Evolutionary conservation across 192 early-diverging fungal species (phyloP).

Genomic region (Coemansia sp.): DNA sequence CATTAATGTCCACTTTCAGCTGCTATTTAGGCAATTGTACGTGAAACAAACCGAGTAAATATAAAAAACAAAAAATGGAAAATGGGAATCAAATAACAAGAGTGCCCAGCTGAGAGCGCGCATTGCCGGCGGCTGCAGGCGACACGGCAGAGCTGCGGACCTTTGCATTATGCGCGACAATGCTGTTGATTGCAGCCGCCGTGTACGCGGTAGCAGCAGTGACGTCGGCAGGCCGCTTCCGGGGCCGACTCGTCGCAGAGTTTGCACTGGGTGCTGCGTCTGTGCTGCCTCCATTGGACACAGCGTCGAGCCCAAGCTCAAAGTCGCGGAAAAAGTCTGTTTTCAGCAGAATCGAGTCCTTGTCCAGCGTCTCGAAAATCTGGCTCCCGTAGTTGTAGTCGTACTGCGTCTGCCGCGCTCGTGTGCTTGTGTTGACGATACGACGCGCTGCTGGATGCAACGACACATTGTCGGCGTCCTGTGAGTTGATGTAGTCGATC

Average conservation of each 20-base stretch:
- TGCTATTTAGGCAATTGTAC: background rate
- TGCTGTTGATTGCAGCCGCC: slow-evolving; percentile 44
- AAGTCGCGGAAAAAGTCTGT: slow-evolving; percentile 37
- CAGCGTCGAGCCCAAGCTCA: slow-evolving; percentile 1
- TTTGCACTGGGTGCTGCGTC: background rate
- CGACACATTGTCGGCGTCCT: slow-evolving; percentile 6
- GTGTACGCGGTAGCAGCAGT: slow-evolving; percentile 44
- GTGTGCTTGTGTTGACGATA: slow-evolving; percentile 42
- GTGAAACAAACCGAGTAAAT: background rate
- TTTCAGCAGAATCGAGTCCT: slow-evolving; percentile 41
- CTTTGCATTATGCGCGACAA: slow-evolving; percentile 43
- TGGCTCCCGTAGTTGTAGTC: slow-evolving; percentile 53
- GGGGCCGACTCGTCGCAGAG: slow-evolving; percentile 3
- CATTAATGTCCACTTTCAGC: background rate
- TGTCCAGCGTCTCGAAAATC: slow-evolving; percentile 49
- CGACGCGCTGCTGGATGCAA: slow-evolving; percentile 29
- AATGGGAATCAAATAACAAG: slow-evolving; percentile 10
- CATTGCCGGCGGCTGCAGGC: slow-evolving; percentile 9
- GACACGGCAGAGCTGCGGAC: slow-evolving; percentile 19
- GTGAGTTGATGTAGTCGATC: slow-evolving; percentile 47
- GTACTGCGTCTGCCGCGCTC: slow-evolving; percentile 48
- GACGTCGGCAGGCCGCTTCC: slow-evolving; percentile 30
- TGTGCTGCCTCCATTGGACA: background rate
- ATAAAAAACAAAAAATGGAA: background rate
- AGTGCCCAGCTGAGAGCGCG: slow-evolving; percentile 22